Conservation (phyloP, 495 filamentous ascomycete species). For the Acidomyces sp. region DNA sequence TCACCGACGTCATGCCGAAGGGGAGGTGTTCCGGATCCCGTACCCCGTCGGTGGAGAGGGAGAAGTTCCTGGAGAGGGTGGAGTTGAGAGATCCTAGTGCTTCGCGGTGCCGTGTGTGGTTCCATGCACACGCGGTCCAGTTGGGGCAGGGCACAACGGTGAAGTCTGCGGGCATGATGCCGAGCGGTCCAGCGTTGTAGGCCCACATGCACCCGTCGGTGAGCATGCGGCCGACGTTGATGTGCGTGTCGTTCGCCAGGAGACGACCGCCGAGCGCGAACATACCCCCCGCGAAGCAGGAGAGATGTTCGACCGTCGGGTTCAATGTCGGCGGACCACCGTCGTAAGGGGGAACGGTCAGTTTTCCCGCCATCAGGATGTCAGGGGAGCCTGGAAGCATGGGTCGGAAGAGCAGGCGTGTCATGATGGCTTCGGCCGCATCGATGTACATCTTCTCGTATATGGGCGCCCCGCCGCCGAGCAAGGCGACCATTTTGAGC, state of each 20-base stretch:
- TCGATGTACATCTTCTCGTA: conserved; percentile 40
- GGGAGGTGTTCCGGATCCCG: conserved; percentile 19
- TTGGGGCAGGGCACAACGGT: conserved; percentile 37
- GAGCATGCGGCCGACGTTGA: conserved; percentile 44
- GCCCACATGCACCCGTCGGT: conserved; percentile 92
- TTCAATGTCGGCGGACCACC: conserved; percentile 15
- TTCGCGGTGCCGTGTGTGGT: conserved; percentile 37
- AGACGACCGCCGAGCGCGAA: conserved; percentile 39
- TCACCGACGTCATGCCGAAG: conserved; percentile 4
- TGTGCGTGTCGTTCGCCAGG: conserved; percentile 33
- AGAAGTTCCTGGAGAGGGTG: not conserved
- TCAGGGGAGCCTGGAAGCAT: conserved; percentile 30
- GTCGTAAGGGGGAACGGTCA: not conserved
- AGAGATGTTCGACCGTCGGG: conserved; percentile 39
- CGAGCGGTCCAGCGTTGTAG: conserved; percentile 64
- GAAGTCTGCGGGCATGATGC: conserved; percentile 53
- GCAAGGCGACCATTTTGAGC: conserved; percentile 21
- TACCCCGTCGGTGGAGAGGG: not conserved
- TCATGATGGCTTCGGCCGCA: conserved; percentile 25
- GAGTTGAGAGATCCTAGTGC: conserved; percentile 20
- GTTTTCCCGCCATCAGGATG: conserved; percentile 25
- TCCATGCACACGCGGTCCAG: conserved; percentile 38
- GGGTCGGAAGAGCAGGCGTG: conserved; percentile 36
- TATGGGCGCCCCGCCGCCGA: conserved; percentile 10
- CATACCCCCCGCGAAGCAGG: conserved; percentile 48